Evolutionary conservation across 257 asterid species (phyloP).

Genomic region (Penstemon eatonii): DNA sequence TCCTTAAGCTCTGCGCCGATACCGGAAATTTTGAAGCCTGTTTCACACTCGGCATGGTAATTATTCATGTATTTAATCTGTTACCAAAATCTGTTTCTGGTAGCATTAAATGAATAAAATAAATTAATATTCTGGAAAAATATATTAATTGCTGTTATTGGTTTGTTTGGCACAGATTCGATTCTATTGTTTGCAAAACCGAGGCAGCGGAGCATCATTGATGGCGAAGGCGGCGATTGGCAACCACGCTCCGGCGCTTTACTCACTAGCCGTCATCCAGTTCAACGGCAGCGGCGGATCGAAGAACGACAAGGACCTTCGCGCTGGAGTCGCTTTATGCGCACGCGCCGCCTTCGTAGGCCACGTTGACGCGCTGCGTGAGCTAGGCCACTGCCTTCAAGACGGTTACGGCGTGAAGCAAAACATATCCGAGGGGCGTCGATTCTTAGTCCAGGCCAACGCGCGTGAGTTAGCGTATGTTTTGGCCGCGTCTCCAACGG

Average conservation of each 20-base stretch:
- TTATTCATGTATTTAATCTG: conserved; percentile 19
- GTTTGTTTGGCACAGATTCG: conserved; percentile 62
- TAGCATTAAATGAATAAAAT: not conserved
- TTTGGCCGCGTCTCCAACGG: conserved; percentile 50
- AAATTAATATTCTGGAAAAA: too few species aligned
- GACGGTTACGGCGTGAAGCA: conserved; percentile 97
- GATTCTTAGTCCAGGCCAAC: conserved; percentile 88
- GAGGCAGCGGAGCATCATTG: conserved; percentile 83
- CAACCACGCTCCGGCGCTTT: conserved; percentile 87
- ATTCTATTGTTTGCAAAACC: conserved; percentile 80
- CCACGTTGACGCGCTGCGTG: conserved; percentile 90
- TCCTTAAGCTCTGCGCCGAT: conserved; percentile 86
- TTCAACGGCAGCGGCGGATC: conserved; percentile 98
- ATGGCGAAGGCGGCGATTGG: conserved; percentile 96
- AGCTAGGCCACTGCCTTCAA: conserved; percentile 96
- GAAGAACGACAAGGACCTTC: conserved; percentile 79
- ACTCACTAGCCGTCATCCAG: conserved; percentile 85
- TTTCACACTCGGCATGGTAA: conserved; percentile 87
- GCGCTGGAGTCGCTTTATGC: conserved; percentile 88
- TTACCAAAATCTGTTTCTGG: not conserved
- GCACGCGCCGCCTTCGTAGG: conserved; percentile 96
- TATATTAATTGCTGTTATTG: not conserved
- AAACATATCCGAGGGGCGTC: conserved; percentile 83
- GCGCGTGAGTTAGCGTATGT: conserved; percentile 93
- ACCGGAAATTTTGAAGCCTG: conserved; percentile 85